Conservation (phyloP, 208 protist genomes). For the Crithidia brevicula region DNA sequence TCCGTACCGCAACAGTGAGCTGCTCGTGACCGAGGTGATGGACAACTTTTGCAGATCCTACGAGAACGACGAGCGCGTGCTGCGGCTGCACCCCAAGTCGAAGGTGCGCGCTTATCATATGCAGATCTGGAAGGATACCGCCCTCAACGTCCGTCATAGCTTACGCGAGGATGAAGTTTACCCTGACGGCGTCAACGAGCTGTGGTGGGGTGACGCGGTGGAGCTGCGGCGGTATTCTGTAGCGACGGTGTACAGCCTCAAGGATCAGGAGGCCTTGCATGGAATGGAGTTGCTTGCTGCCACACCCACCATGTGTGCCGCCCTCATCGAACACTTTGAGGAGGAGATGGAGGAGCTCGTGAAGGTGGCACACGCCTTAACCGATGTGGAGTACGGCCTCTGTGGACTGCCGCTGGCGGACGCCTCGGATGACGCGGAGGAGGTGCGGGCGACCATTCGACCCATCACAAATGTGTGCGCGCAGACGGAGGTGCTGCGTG, state of each 20-base stretch:
- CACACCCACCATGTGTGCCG: conserved; percentile 48
- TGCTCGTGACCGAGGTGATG: conserved; percentile 77
- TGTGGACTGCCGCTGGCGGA: conserved; percentile 48
- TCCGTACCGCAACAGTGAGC: conserved; percentile 70
- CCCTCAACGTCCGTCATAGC: conserved; percentile 5
- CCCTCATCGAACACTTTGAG: conserved; percentile 68
- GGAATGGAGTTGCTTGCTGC: conserved; percentile 24
- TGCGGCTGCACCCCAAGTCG: conserved; percentile 62
- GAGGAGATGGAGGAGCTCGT: conserved; percentile 69
- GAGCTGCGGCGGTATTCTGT: conserved; percentile 25
- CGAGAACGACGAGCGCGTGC: conserved; percentile 42
- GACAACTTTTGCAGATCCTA: conserved; percentile 60
- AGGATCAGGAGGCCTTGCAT: conserved; percentile 42
- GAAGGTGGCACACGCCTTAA: conserved; percentile 36
- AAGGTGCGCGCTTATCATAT: conserved; percentile 68
- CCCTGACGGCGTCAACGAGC: conserved; percentile 16
- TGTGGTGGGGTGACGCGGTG: conserved; percentile 13
- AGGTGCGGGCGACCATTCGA: conserved; percentile 18
- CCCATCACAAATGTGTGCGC: conserved; percentile 37
- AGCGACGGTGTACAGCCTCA: conserved; percentile 52
- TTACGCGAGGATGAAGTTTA: conserved; percentile 47
- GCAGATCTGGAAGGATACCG: conserved; percentile 26
- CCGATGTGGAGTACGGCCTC: conserved; percentile 58
- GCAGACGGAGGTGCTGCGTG: conserved; percentile 35
- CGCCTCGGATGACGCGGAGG: conserved; percentile 17